Percentiles rank a stretch among this genome's conserved stretches.
Conservation (phyloP, 2,329 filamentous ascomycete species). For the Monilinia vaccinii-corymbosi region DNA sequence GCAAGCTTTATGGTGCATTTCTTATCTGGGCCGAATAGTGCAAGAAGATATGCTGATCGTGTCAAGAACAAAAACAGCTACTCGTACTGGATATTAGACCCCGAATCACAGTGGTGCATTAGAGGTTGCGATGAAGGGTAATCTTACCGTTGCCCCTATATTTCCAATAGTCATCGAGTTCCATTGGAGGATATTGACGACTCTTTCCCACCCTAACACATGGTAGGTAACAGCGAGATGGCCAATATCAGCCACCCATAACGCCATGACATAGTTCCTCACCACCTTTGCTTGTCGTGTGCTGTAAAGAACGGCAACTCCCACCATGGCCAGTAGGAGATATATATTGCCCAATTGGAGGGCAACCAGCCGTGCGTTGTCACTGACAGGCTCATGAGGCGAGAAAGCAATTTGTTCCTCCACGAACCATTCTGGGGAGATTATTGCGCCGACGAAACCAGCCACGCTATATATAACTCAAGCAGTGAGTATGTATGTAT, state of each 20-base stretch:
- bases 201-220: constrained; percentile 46
- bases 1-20: background rate
- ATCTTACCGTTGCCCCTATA: constrained; percentile 50
- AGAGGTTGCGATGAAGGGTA: background rate
- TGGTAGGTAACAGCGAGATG: constrained; percentile 55
- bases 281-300: constrained; percentile 58
- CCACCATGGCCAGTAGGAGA: constrained; percentile 54
- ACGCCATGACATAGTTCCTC: constrained; percentile 55
- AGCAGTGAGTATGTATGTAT: background rate
- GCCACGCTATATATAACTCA: constrained; percentile 41
- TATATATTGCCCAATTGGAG: constrained; percentile 55
- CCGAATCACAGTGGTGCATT: background rate
- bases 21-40: constrained; percentile 45
- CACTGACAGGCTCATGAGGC: constrained; percentile 27
- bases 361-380: constrained; percentile 29
- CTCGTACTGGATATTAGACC: constrained; percentile 20
- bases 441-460: constrained; percentile 48
- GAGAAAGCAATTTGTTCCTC: constrained; percentile 46
- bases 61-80: constrained; percentile 47
- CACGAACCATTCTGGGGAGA: constrained; percentile 53
- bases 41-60: constrained; percentile 48
- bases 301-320: constrained; percentile 52
- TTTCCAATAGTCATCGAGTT: constrained; percentile 68
- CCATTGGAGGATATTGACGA: constrained; percentile 49
- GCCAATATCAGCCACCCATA: constrained; percentile 57